These are phyloP conservation scores for Alternaria incomplexa DNA, from an alignment of 2,329 filamentous ascomycete genomes.

Conservation along the genomic window DNA sequence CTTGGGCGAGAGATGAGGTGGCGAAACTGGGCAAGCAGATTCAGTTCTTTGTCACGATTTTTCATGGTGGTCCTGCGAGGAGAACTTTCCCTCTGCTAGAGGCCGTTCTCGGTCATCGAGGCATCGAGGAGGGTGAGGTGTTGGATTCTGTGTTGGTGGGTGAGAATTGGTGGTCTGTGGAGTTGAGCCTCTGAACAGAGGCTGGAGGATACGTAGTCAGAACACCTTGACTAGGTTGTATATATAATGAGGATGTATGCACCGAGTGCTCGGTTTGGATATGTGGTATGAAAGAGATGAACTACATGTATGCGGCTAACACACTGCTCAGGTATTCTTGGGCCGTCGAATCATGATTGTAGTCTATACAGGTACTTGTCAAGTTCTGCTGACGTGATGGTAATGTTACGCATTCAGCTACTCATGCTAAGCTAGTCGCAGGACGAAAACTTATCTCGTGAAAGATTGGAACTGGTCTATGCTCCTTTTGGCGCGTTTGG, in stretches of 20 bases:
- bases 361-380: background rate
- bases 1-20: background rate
- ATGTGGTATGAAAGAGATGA: background rate
- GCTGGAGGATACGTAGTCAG: background rate
- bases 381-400: background rate
- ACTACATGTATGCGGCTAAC: background rate
- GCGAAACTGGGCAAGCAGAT: background rate
- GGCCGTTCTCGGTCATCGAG: background rate
- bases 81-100: background rate
- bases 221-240: background rate
- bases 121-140: background rate
- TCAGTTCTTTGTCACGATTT: background rate
- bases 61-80: background rate
- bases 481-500: background rate
- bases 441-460: background rate
- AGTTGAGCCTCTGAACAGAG: background rate
- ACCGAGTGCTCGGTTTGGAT: background rate
- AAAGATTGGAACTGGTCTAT: background rate
- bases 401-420: background rate
- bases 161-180: background rate
- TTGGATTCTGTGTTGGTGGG: background rate
- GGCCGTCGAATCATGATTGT: background rate
- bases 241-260: background rate
- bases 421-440: background rate
- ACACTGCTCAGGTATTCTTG: background rate